Evolutionary conservation across 2,329 filamentous ascomycete genomes (phyloP).

Genomic region (Fusarium sp.): DNA sequence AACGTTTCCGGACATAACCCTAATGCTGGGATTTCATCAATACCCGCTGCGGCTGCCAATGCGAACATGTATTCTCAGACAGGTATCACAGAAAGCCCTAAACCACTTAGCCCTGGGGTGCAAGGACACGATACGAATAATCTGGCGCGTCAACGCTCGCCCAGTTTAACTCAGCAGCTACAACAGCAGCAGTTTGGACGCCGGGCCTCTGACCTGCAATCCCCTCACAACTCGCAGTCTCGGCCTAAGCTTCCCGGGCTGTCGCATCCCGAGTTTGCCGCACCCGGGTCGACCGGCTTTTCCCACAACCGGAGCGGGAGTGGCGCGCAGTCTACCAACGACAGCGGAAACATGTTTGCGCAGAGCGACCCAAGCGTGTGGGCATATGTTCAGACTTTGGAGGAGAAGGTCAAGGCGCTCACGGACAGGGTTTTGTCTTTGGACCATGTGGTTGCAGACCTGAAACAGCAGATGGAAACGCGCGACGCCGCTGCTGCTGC

Average conservation of each 20-base stretch:
- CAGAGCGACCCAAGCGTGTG: constrained; percentile 75
- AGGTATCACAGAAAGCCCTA: constrained; percentile 88
- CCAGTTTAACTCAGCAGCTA: constrained; percentile 75
- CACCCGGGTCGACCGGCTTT: constrained; percentile 52
- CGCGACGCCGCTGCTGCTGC: constrained; percentile 48
- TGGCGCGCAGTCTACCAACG: constrained; percentile 68
- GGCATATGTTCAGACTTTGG: constrained; percentile 80
- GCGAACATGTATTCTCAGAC: constrained; percentile 78
- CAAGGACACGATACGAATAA: constrained; percentile 67
- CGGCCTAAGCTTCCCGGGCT: constrained; percentile 58
- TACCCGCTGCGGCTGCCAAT: constrained; percentile 63
- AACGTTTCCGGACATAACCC: constrained; percentile 62
- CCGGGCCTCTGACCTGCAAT: constrained; percentile 68
- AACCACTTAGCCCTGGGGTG: constrained; percentile 80
- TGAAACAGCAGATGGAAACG: constrained; percentile 56
- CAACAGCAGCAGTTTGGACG: constrained; percentile 74
- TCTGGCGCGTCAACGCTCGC: constrained; percentile 72
- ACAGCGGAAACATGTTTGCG: constrained; percentile 78
- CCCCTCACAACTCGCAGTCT: constrained; percentile 64
- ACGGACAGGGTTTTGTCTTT: constrained; percentile 55
- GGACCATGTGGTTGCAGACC: constrained; percentile 53
- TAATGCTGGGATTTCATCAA: constrained; percentile 65
- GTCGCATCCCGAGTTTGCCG: constrained; percentile 56
- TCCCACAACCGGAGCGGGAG: constrained; percentile 60
- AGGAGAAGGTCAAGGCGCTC: constrained; percentile 65